Percentiles rank a stretch among this genome's conserved stretches.
These are phyloP conservation scores for Piromyces sp. DNA, from an alignment of 192 early-diverging fungal genomes.

Conservation along the genomic window DNA sequence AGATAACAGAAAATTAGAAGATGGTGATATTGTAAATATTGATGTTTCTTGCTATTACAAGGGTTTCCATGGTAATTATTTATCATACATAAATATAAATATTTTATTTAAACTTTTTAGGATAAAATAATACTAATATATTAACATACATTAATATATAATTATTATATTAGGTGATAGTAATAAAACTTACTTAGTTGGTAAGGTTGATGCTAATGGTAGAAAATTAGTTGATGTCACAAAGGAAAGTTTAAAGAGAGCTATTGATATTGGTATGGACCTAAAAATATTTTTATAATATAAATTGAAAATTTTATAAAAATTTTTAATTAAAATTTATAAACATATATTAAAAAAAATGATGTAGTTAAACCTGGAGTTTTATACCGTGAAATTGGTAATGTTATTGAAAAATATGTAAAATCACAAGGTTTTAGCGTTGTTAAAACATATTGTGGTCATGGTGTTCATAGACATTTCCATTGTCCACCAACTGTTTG, in stretches of 20 bases:
- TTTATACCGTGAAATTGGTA: slow-evolving; percentile 82
- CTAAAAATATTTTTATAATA: background rate
- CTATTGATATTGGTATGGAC: slow-evolving; percentile 65
- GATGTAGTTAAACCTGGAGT: slow-evolving; percentile 69
- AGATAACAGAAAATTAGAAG: slow-evolving; percentile 74
- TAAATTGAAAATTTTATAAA: no score
- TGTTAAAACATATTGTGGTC: slow-evolving; percentile 80
- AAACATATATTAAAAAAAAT: background rate
- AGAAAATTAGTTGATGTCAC: slow-evolving; percentile 60
- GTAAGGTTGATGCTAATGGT: slow-evolving; percentile 63
- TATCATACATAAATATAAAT: no score
- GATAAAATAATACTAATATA: no score
- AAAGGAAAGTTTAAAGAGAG: slow-evolving; percentile 73
- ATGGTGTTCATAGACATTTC: slow-evolving; percentile 76
- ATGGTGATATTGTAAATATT: slow-evolving; percentile 93
- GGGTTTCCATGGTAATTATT: slow-evolving; percentile 69
- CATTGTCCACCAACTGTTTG: slow-evolving; percentile 81
- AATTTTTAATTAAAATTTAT: no score
- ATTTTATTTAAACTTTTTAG: no score
- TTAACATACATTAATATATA: no score
- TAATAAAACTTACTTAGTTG: slow-evolving; percentile 84
- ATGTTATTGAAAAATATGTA: slow-evolving; percentile 74
- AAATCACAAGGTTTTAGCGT: slow-evolving; percentile 73
- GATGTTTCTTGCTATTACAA: slow-evolving; percentile 77
- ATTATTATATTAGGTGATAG: slow-evolving; percentile 56